Percentiles rank a stretch among this genome's conserved stretches.
Evolutionary conservation across 2,329 filamentous ascomycete genomes (phyloP).

Genomic region (Emergomyces pasteurianus): DNA sequence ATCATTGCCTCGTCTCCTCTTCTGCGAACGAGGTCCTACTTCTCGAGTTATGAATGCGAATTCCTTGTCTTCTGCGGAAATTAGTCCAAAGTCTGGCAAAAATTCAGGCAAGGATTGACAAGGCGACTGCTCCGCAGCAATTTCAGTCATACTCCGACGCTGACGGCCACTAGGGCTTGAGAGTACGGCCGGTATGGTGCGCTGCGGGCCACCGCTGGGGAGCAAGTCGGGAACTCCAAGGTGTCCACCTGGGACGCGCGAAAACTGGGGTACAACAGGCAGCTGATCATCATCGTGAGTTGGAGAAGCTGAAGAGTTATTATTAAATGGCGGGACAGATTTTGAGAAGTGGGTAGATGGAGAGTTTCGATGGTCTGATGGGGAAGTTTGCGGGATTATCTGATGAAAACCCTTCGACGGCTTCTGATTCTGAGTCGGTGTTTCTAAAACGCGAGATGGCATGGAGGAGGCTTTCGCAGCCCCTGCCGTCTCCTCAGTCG

Average conservation of each 20-base stretch:
- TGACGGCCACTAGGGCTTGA: slow-evolving; percentile 29
- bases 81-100: slow-evolving; percentile 20
- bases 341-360: background rate
- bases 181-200: slow-evolving; percentile 12
- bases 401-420: slow-evolving; percentile 15
- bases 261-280: slow-evolving; percentile 15
- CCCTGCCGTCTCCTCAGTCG: background rate
- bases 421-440: slow-evolving; percentile 20
- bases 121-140: slow-evolving; percentile 32
- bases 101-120: slow-evolving; percentile 15
- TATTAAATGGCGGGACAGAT: background rate
- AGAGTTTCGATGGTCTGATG: slow-evolving; percentile 13
- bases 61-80: slow-evolving; percentile 30
- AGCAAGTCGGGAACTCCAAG: slow-evolving; percentile 2
- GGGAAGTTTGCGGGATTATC: slow-evolving; percentile 27
- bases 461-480: slow-evolving; percentile 25
- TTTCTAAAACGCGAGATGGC: slow-evolving; percentile 29
- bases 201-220: background rate
- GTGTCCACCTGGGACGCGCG: slow-evolving; percentile 1
- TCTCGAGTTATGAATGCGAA: slow-evolving; percentile 25
- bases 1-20: slow-evolving; percentile 26
- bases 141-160: slow-evolving; percentile 29
- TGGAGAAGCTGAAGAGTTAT: slow-evolving; percentile 14
- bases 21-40: slow-evolving; percentile 23
- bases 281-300: slow-evolving; percentile 29